A percentile compares a stretch with the other conserved stretches of the same genome.
These are phyloP conservation scores for Wallemia hederae DNA, from an alignment of 1,284 basidiomycete genomes.

Conservation along the genomic window DNA sequence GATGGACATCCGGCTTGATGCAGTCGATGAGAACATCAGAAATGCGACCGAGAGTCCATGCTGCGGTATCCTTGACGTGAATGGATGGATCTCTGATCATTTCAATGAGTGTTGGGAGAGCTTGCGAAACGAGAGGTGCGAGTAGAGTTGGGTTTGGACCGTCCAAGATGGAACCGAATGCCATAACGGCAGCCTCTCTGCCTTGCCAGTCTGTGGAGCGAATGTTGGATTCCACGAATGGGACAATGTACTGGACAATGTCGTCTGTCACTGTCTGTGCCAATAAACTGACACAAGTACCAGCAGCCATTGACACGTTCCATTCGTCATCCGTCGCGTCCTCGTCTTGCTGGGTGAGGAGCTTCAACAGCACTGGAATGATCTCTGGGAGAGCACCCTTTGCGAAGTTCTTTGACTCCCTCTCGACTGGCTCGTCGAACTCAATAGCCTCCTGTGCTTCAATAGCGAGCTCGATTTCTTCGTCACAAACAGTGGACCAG, in stretches of 20 bases:
- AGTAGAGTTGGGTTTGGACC: conserved; percentile 69
- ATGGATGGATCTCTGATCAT: conserved; percentile 72
- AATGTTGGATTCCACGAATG: conserved; percentile 93
- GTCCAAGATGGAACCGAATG: conserved; percentile 89
- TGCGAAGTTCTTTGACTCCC: conserved; percentile 69
- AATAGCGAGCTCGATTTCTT: conserved; percentile 75
- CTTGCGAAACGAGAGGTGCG: conserved; percentile 73
- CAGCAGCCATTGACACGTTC: conserved; percentile 96
- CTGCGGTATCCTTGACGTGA: conserved; percentile 85
- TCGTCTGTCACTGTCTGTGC: conserved; percentile 71
- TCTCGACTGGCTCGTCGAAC: conserved; percentile 67
- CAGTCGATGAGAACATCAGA: conserved; percentile 64
- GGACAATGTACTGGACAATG: conserved; percentile 75
- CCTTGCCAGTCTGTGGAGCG: conserved; percentile 67
- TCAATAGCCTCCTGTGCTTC: conserved; percentile 63
- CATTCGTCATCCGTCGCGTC: conserved; percentile 97
- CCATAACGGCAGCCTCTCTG: conserved; percentile 92
- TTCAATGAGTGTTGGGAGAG: conserved; percentile 69
- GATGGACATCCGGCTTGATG: conserved; percentile 69
- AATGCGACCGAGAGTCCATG: conserved; percentile 90
- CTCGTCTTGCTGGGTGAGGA: conserved; percentile 79
- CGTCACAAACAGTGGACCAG: conserved; percentile 97
- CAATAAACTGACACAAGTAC: conserved; percentile 62
- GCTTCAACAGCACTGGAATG: conserved; percentile 60
- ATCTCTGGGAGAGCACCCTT: conserved; percentile 84